Conservation (phyloP, 208 protist species). For the Leishmania arabica region DNA sequence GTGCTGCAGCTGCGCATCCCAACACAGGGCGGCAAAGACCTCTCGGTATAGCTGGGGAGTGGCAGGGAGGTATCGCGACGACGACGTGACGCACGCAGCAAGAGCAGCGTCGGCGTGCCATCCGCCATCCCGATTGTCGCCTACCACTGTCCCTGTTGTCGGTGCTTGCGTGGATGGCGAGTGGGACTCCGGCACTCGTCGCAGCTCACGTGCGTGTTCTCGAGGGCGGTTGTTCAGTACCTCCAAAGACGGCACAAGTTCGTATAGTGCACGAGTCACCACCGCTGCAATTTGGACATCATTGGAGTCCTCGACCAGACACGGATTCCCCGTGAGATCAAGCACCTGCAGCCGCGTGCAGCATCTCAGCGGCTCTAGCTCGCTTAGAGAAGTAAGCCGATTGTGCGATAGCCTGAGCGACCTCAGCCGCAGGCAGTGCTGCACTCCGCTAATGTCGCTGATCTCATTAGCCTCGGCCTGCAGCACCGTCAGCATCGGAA, state of each 20-base stretch:
- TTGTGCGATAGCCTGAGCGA: conserved; percentile 69
- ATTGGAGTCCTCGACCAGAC: conserved; percentile 7
- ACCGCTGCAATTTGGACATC: not conserved
- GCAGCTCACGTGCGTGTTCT: not conserved
- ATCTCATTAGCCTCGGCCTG: conserved; percentile 80
- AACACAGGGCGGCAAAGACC: conserved; percentile 28
- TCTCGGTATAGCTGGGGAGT: conserved; percentile 12
- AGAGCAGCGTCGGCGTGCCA: not conserved
- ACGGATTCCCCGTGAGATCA: conserved; percentile 67
- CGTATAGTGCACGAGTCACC: not conserved
- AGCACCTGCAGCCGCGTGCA: conserved; percentile 49
- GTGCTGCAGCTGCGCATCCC: conserved; percentile 22
- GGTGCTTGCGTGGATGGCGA: not conserved
- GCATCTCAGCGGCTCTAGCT: conserved; percentile 45
- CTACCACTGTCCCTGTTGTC: not conserved
- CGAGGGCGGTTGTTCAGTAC: conserved; percentile 42
- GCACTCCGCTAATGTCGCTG: conserved; percentile 54
- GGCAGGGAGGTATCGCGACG: not conserved
- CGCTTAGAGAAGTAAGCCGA: conserved; percentile 32
- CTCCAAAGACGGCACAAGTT: conserved; percentile 26
- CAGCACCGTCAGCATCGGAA: conserved; percentile 72
- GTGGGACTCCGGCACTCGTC: not conserved
- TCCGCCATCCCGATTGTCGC: not conserved
- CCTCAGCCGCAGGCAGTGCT: conserved; percentile 57
- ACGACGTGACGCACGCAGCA: not conserved